Evolutionary conservation across 1,139 yeast genomes (phyloP).

Genomic region (Protomyces macrosporus): DNA sequence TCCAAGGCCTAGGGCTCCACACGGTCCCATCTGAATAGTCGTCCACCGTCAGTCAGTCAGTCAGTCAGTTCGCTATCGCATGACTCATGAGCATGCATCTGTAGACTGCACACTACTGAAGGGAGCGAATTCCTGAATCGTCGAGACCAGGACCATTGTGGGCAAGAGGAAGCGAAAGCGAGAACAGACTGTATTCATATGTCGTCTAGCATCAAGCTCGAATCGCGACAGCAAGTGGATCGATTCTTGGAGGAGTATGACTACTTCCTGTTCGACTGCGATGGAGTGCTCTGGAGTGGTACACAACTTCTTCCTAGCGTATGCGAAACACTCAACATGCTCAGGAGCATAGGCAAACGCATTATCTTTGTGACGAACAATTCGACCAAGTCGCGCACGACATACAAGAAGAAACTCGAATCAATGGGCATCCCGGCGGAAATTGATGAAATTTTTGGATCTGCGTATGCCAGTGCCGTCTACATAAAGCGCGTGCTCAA

Average conservation of each 20-base stretch:
- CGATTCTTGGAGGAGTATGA: conserved; percentile 58
- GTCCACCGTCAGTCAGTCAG: not conserved
- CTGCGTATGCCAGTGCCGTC: conserved; percentile 86
- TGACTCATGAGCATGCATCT: not conserved
- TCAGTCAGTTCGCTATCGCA: not conserved
- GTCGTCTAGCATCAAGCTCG: conserved; percentile 3
- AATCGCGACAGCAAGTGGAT: conserved; percentile 11
- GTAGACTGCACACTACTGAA: not conserved
- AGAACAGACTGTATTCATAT: not conserved
- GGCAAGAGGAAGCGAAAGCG: too few species aligned
- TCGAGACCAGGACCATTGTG: not conserved
- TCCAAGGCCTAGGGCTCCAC: not conserved
- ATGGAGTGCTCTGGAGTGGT: conserved; percentile 87
- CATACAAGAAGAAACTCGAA: conserved; percentile 69
- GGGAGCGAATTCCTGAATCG: not conserved
- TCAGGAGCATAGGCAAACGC: conserved; percentile 54
- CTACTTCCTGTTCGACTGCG: conserved; percentile 86
- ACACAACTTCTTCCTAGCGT: conserved; percentile 66
- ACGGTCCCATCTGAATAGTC: not conserved
- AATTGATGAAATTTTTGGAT: conserved; percentile 72
- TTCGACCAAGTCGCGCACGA: conserved; percentile 79
- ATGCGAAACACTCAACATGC: conserved; percentile 55
- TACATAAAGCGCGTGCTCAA: conserved; percentile 72
- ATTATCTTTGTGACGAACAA: conserved; percentile 89
- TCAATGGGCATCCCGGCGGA: conserved; percentile 56